Evolutionary conservation across 2,329 filamentous ascomycete genomes (phyloP), one percentile per base, ranked within the genome.

Genomic region (Arthroderma sp.): DNA sequence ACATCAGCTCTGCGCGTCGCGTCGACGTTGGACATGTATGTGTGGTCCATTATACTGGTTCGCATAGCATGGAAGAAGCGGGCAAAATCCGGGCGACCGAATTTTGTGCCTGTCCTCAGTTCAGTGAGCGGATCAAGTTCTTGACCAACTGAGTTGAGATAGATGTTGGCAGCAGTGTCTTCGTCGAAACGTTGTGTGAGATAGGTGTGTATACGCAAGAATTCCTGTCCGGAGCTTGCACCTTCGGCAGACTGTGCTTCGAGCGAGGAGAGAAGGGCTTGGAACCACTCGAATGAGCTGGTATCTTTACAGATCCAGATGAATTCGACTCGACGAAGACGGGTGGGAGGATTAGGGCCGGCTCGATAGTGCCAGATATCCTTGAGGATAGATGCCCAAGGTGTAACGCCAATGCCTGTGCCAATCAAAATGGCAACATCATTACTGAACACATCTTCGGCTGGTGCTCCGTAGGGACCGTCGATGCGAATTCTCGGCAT

Each of bases 271-370:
- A 98, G 81, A 0, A 98, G 83, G 1, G 87, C 90, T 71, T 98
- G 93, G 78, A 98, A 97, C 93, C 93, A 98, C 74, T 97, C 93
- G 67, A 98, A 98, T 0, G 91, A 95, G 35, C 82, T 87, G 0
- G 91, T 95, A 68, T 96, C 91, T 71, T 88, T 93, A 80, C 91
- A 96, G 55, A 97, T 86, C 93, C 93, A 98, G 76, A 98, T 94
- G 74, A 98, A 98, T 72, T 98, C 93, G 33, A 98, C 91, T 71
- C 93, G 86, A 59, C 90, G 87, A 51, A 98, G 84, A 68, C 91
- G 88, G 54, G 82, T 84, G 1, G 91, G 91, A 23, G 91, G 88
- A 76, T 96, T 93, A 6, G 91, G 91, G 15, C 85, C 83, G 62
- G 93, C 86, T 61, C 93, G 89, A 67, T 95, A 80, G 71, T 98